Base-by-base conservation (phyloP, 2,329 filamentous ascomycete species). In the Fusarium buxicola region DNA sequence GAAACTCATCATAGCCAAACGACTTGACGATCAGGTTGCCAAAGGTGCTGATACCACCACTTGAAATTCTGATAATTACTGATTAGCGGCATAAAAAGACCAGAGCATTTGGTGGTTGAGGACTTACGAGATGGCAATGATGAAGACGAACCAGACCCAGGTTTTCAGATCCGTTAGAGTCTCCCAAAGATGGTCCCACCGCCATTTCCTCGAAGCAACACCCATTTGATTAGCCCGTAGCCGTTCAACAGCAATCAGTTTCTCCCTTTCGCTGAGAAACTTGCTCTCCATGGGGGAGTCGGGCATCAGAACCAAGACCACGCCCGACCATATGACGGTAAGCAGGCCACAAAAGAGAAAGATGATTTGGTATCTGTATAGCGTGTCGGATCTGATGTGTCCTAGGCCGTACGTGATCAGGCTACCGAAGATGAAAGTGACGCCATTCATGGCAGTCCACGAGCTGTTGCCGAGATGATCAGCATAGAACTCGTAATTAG, bases 251-350 rank as follows among this genome's bases (percentile, higher is more conserved):
- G 86, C 85, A 9, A 88, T 74, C 0, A 86, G 67, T 52, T 84
- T 87, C 40, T 89, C 86, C 12, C 83, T 76, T 5, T 82, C 79
- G 0, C 75, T 78, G 2, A 89, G 77, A 44, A 87, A 89, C 16
- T 81, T 84, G 2, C 86, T 81, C 18, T 84, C 80, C 68, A 87
- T 82, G 0, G 88, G 87, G 0, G 85, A 87, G 64, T 90, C 88
- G 0, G 88, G 88, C 80, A 90, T 86, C 47, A 83, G 82, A 15
- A 82, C 38, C 75, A 85, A 79, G 6, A 89, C 81, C 11, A 82
- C 68, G 0, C 78, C 44, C 1, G 74, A 73, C 30, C 83, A 75
- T 18, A 82, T 81, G 15, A 85, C 80, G 0, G 82, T 81, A 68
- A 78, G 63, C 2, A 55, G 48, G 1, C 75, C 75, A 28, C 74